Evolutionary conservation across 2,329 filamentous ascomycete species (phyloP).

Genomic region (Emericellopsis atlantica): DNA sequence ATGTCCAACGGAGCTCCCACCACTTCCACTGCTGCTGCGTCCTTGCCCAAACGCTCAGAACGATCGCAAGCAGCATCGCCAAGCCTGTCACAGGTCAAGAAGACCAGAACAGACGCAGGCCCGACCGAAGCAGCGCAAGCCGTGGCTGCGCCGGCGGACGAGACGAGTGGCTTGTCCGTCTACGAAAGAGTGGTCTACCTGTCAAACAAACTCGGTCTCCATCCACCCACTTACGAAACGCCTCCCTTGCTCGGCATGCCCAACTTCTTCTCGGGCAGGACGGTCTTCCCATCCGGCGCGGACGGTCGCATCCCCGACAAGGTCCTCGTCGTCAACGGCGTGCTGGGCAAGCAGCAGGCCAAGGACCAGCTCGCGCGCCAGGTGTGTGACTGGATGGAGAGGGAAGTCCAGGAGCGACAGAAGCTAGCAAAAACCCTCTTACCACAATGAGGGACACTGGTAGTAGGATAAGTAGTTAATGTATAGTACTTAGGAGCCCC

Average conservation of each 20-base stretch:
- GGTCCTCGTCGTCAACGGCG: constrained; percentile 11
- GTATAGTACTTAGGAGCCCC: no score
- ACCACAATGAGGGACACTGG: no score
- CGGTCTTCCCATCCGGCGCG: constrained; percentile 13
- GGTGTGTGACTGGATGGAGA: constrained; percentile 22
- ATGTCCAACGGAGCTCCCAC: constrained; percentile 13
- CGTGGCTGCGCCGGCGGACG: constrained; percentile 2
- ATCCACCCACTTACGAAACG: constrained; percentile 19
- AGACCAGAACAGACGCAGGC: constrained; percentile 6
- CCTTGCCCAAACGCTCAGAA: background rate
- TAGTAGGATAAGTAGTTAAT: no score
- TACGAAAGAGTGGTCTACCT: constrained; percentile 17
- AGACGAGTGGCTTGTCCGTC: constrained; percentile 3
- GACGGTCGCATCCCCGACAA: no score
- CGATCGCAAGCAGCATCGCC: background rate
- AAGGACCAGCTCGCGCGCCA: constrained; percentile 24
- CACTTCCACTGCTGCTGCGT: background rate
- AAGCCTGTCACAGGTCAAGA: constrained; percentile 1
- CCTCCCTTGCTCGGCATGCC: constrained; percentile 5
- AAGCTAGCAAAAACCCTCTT: background rate
- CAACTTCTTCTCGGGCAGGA: constrained; percentile 21
- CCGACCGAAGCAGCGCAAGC: background rate
- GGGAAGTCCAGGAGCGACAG: constrained; percentile 7
- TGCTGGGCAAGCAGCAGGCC: constrained; percentile 19
- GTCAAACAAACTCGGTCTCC: constrained; percentile 17